Evolutionary conservation across 768 basidiomycete genomes (phyloP), one percentile per base, ranked within the genome.

Genomic region (Leccinum sublutescens): DNA sequence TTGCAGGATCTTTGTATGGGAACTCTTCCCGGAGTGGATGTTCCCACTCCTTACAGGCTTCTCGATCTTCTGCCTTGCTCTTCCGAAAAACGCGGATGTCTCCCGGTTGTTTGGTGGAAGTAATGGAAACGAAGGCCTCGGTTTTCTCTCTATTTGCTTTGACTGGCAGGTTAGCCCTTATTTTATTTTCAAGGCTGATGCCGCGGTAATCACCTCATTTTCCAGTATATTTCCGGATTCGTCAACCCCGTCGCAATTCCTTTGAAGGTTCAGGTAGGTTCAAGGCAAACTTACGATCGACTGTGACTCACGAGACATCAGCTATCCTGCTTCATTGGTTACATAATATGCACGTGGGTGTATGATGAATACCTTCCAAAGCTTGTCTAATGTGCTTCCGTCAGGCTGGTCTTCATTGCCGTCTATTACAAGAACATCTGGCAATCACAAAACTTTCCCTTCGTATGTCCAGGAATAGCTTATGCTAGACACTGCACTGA

Each of bases 11-110:
- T 70, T 74, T 57, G 50, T 68, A 38, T 71, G 69, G 62, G 64
- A 65, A 56, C 47, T 71, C 40, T 59, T 72, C 45, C 70, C 70
- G 11, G 59, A 69, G 43, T 73, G 69, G 67, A 68, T 73, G 21
- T 88, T 88, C 62, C 87, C 87, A 0, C 75, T 88, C 23, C 64
- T 87, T 33, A 85, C 84, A 2, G 86, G 85, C 21, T 74, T 87
- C 36, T 83, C 82, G 15, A 79, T 86, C 21, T 75, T 87, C 65
- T 89, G 87, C 61, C 77, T 88, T 45, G 78, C 85, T 1, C 76
- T 79, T 50, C 78, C 77, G 47, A 70, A 84, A 17, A 82, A 76
- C 54, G 64, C 81, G 0, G 76, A 77, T 69, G 75, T 86, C 58
- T 80, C 83, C 0, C 76, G 80, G 27, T 73, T 86, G 31, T 86